Evolutionary conservation across 2,329 filamentous ascomycete genomes (phyloP).

Genomic region (Botrytis medusae): DNA sequence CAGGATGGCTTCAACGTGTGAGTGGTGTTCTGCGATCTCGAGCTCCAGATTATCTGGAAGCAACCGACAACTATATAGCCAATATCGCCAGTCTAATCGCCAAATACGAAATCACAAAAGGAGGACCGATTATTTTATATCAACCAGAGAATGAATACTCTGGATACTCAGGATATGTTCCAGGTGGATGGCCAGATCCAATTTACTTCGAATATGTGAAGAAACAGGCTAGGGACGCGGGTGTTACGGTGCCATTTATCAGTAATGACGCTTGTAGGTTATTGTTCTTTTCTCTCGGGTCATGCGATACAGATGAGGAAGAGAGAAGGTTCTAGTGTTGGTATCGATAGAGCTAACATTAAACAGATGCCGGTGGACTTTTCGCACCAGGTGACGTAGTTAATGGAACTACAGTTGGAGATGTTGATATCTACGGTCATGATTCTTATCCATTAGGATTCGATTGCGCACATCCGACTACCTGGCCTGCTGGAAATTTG

Average conservation of each 20-base stretch:
- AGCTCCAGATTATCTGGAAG: constrained; percentile 59
- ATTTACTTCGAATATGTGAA: constrained; percentile 71
- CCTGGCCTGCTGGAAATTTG: constrained; percentile 58
- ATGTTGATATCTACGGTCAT: constrained; percentile 42
- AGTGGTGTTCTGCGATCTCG: constrained; percentile 63
- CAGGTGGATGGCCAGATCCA: constrained; percentile 59
- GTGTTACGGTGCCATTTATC: constrained; percentile 72
- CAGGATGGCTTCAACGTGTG: constrained; percentile 74
- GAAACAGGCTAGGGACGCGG: constrained; percentile 64
- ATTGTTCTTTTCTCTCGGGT: not conserved
- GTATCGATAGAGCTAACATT: constrained; percentile 15
- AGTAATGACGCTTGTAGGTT: constrained; percentile 63
- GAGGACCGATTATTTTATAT: constrained; percentile 74
- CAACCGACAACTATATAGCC: constrained; percentile 61
- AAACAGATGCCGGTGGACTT: constrained; percentile 28
- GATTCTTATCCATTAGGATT: constrained; percentile 49
- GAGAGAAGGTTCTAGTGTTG: not conserved
- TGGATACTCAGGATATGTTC: constrained; percentile 47
- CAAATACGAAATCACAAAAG: constrained; percentile 76
- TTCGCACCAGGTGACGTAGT: constrained; percentile 37
- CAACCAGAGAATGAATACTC: constrained; percentile 85
- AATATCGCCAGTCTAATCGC: constrained; percentile 67
- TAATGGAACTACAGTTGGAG: constrained; percentile 35
- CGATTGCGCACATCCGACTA: constrained; percentile 48
- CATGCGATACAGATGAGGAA: not conserved